Evolutionary conservation across 1,284 basidiomycete genomes (phyloP), one percentile per base, ranked within the genome.

Genomic region (Trametes polyzona): DNA sequence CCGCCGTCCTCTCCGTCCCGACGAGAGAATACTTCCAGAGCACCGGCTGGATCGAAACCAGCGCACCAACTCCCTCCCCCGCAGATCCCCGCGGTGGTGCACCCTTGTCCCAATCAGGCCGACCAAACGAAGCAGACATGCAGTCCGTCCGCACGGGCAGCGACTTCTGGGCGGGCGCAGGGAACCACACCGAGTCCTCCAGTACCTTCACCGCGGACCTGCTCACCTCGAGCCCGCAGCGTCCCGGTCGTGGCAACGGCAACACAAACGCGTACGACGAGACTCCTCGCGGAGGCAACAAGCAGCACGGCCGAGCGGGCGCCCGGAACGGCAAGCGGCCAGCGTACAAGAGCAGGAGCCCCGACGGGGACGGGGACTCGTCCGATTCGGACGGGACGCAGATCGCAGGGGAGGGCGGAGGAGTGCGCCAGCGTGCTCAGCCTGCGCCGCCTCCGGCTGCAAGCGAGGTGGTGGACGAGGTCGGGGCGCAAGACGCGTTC

Each of bases 21-120:
- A 92, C 90, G 0, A 81, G 82, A 61, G 90, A 93, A 64, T 93
- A 93, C 70, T 89, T 92, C 66, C 91, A 93, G 65, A 86, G 85
- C 61, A 90, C 87, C 0, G 86, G 85, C 2, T 92, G 89, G 90
- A 82, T 86, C 1, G 74, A 73, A 17, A 40, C 57, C 23, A 40
- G 49, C 27, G 12, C 49, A 9, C 32, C 59, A 16, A 33, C 55
- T 16, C 33, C 40, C 14, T 19, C 37, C 2, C 17, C 54, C 12
- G 48, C 54, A 12, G 33, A 60, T 24, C 48, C 59, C 26, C n/a
- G n/a, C n/a, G n/a, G n/a, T n/a, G n/a, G 21, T 57, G 47, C 39
- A 49, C 21, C 41, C 47, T 39, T 57, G 36, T 37, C 58, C 29
- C 50, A 16, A 14, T 16, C 40, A 1, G 30, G 29, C 33, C 24